Conservation (phyloP, 177 flowering plant genomes). For the Tripterygium wilfordii region DNA sequence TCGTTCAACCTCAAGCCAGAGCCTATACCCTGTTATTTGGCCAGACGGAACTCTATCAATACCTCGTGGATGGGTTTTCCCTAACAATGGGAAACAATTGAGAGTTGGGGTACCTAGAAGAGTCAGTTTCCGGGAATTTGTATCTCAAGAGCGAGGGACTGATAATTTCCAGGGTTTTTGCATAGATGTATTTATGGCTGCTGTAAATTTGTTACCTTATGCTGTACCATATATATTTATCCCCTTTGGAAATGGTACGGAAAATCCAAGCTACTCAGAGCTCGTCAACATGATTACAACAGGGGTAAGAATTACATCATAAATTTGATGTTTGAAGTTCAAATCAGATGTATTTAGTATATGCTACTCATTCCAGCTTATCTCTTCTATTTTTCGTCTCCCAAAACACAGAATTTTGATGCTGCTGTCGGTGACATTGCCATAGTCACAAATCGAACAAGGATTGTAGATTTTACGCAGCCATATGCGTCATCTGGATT, state of each 20-base stretch:
- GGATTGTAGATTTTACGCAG: constrained; percentile 43
- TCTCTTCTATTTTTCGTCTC: background rate
- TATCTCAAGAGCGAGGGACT: constrained; percentile 43
- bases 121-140: constrained; percentile 57
- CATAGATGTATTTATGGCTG: constrained; percentile 78
- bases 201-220: constrained; percentile 64
- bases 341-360: background rate
- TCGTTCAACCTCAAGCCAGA: constrained; percentile 47
- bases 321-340: constrained; percentile 3
- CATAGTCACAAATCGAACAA: constrained; percentile 39
- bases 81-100: constrained; percentile 55
- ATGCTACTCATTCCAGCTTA: background rate
- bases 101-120: constrained; percentile 70
- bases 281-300: constrained; percentile 46
- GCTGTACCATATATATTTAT: constrained; percentile 59
- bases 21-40: constrained; percentile 54
- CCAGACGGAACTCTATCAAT: constrained; percentile 50
- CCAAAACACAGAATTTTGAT: constrained; percentile 37
- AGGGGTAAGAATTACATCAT: constrained; percentile 47
- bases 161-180: constrained; percentile 60
- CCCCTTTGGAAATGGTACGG: constrained; percentile 52
- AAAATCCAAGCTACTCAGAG: constrained; percentile 65
- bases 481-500: constrained; percentile 45
- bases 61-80: constrained; percentile 89
- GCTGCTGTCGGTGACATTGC: constrained; percentile 49